Percentiles rank a stretch among this genome's conserved stretches.
phyloP scores from a whole-genome alignment of 768 basidiomycete genomes.

The Phanerochaete sordida region DNA sequence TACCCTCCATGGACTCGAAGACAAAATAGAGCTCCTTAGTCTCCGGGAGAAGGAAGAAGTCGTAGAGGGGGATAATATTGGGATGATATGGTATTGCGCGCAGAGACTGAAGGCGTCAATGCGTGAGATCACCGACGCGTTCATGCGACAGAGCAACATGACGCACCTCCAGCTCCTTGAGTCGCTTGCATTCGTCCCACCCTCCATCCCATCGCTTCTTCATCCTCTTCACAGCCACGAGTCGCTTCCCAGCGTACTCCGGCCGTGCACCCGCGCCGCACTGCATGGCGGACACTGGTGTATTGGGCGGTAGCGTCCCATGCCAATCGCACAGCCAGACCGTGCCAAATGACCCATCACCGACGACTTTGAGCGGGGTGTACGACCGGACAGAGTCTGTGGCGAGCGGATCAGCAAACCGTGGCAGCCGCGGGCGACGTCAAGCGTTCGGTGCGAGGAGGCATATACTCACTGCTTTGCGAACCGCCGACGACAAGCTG shows the following conservation, averaged over 20 bases:
- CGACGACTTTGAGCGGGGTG: slow-evolving; percentile 93
- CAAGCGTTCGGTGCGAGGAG: background rate
- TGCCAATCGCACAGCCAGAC: slow-evolving; percentile 99
- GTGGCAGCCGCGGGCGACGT: background rate
- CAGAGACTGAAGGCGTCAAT: slow-evolving; percentile 62
- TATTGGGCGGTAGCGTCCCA: slow-evolving; percentile 88
- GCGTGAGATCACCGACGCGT: slow-evolving; percentile 4
- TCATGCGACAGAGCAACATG: slow-evolving; percentile 9
- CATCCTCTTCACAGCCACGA: slow-evolving; percentile 98
- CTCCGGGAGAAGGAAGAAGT: slow-evolving; percentile 96
- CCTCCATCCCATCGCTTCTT: slow-evolving; percentile 97
- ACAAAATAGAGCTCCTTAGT: slow-evolving; percentile 98
- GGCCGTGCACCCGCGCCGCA: slow-evolving; percentile 88
- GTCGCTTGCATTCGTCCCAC: slow-evolving; percentile 93
- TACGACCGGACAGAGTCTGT: slow-evolving; percentile 84
- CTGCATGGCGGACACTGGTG: slow-evolving; percentile 91
- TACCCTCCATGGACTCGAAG: slow-evolving; percentile 99
- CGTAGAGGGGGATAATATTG: slow-evolving; percentile 97
- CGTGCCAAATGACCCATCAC: slow-evolving; percentile 97
- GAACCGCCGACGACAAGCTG: slow-evolving; percentile 71
- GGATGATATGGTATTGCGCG: slow-evolving; percentile 93
- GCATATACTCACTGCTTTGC: slow-evolving; percentile 56
- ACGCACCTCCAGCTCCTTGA: slow-evolving; percentile 93
- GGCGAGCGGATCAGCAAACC: slow-evolving; percentile 11
- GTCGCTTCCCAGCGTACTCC: slow-evolving; percentile 90